A percentile compares a stretch with the other conserved stretches of the same genome.
phyloP scores from a whole-genome alignment of 257 asterid species.

The Agastache rugosa region DNA sequence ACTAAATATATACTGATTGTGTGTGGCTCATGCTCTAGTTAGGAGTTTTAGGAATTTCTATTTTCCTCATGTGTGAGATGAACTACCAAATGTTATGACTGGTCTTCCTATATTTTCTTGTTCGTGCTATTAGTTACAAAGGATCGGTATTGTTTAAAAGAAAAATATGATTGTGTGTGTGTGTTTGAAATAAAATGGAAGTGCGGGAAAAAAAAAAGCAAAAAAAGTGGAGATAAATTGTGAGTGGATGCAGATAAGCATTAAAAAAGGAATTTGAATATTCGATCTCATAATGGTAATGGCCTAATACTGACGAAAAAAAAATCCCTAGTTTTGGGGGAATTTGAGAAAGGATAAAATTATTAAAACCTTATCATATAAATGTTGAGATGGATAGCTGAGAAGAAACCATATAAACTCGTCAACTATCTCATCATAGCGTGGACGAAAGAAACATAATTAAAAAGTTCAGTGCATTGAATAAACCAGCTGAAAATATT shows the following conservation, averaged over 20 bases:
- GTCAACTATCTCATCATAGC: slow-evolving; percentile 37
- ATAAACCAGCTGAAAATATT: slow-evolving; percentile 46
- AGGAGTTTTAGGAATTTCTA: no score
- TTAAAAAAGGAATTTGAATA: not conserved
- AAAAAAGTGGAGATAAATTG: not conserved
- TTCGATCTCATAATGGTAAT: slow-evolving; percentile 20
- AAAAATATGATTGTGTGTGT: no score
- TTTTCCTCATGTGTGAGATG: no score
- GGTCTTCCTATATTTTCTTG: no score
- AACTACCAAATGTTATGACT: no score
- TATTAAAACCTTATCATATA: slow-evolving; percentile 9
- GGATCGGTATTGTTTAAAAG: no score
- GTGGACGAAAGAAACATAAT: slow-evolving; percentile 40
- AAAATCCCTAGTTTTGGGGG: slow-evolving; percentile 17
- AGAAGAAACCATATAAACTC: not conserved
- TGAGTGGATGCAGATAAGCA: slow-evolving; percentile 25
- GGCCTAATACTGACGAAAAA: slow-evolving; percentile 38
- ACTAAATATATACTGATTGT: no score
- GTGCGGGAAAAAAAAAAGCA: not conserved
- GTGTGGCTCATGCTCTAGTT: no score
- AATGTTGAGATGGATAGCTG: not conserved
- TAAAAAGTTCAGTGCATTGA: slow-evolving; percentile 44
- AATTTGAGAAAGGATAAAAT: not conserved
- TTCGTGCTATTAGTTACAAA: no score
- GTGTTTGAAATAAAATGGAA: not conserved